Evolutionary conservation across 805 yeast genomes (phyloP).

Genomic region (Novakomyces olei): DNA sequence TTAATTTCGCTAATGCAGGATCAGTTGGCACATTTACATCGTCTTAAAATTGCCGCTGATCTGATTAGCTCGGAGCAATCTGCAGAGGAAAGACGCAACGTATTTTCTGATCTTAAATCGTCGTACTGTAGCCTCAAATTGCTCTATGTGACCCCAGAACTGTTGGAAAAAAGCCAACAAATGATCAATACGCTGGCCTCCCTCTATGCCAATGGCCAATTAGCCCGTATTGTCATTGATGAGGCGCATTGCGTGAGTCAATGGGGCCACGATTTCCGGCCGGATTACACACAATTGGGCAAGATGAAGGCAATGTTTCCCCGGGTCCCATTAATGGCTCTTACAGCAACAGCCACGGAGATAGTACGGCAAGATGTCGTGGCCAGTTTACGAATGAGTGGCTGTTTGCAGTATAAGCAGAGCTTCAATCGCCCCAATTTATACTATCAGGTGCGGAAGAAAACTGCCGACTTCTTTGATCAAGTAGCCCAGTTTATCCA

Average conservation of each 20-base stretch:
- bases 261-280: conserved; percentile 98
- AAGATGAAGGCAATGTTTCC: conserved; percentile 55
- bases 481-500: conserved; percentile 38
- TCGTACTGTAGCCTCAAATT: conserved; percentile 38
- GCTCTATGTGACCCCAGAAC: conserved; percentile 83
- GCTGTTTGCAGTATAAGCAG: conserved; percentile 45
- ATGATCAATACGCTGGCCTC: conserved; percentile 40
- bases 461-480: conserved; percentile 32
- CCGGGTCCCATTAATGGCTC: conserved; percentile 73
- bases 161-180: conserved; percentile 55
- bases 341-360: conserved; percentile 92
- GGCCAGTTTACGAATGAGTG: conserved; percentile 42
- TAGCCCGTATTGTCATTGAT: conserved; percentile 81
- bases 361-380: conserved; percentile 71
- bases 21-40: conserved; percentile 63
- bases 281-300: conserved; percentile 70
- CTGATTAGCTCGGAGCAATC: conserved; percentile 67
- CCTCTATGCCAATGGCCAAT: conserved; percentile 29
- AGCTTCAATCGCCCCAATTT: conserved; percentile 81
- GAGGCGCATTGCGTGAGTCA: conserved; percentile 97
- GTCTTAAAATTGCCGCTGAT: conserved; percentile 49
- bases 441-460: conserved; percentile 52
- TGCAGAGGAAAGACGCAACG: conserved; percentile 37
- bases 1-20: conserved; percentile 93
- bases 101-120: conserved; percentile 36